Evolutionary conservation across 2,329 filamentous ascomycete species (phyloP).

Genomic region (Aureobasidium sp.): DNA sequence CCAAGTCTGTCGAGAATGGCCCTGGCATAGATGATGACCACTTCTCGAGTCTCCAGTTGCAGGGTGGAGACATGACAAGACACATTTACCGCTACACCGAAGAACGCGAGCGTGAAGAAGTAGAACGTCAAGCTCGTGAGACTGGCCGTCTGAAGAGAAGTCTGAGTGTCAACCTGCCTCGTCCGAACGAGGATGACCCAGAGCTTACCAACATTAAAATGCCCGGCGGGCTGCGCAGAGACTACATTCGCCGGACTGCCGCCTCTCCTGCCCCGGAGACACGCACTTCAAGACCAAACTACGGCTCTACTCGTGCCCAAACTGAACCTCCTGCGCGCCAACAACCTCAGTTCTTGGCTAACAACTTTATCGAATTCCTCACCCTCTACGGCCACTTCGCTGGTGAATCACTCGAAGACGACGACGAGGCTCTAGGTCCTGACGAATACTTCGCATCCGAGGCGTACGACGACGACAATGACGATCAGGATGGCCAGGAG

Average conservation of each 20-base stretch:
- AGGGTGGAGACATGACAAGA: constrained; percentile 89
- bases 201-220: constrained; percentile 89
- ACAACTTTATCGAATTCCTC: constrained; percentile 91
- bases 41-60: constrained; percentile 87
- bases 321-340: constrained; percentile 22
- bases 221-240: constrained; percentile 86
- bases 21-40: constrained; percentile 50
- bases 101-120: constrained; percentile 74
- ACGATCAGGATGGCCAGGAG: constrained; percentile 47
- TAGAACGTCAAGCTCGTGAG: constrained; percentile 56
- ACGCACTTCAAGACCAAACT: constrained; percentile 32
- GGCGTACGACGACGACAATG: constrained; percentile 49
- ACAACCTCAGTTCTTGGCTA: constrained; percentile 67
- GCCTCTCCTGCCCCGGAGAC: constrained; percentile 45
- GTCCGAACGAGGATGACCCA: constrained; percentile 70
- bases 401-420: constrained; percentile 92
- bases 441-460: constrained; percentile 90
- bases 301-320: constrained; percentile 20
- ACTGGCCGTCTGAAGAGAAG: constrained; percentile 63
- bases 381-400: constrained; percentile 96
- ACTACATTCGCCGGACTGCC: constrained; percentile 75
- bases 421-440: constrained; percentile 79
- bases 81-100: constrained; percentile 97
- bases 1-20: constrained; percentile 21
- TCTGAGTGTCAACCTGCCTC: constrained; percentile 75